Percentiles rank a stretch among this genome's conserved stretches.
Evolutionary conservation across 2,329 filamentous ascomycete species (phyloP).

Genomic region (Pseudocercospora ulei): DNA sequence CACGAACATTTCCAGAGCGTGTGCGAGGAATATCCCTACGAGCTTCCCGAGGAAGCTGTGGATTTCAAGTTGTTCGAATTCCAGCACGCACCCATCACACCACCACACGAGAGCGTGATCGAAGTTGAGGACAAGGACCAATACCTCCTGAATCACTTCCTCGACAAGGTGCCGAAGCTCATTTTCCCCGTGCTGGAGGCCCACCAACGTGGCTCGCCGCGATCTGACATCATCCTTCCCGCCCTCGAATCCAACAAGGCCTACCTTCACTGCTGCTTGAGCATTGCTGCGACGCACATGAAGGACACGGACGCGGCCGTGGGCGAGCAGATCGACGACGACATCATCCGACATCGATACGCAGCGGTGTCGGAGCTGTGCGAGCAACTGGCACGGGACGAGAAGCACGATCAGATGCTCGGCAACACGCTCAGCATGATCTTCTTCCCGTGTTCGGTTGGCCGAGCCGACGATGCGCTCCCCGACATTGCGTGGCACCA

Average conservation of each 20-base stretch:
- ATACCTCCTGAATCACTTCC: conserved; percentile 78
- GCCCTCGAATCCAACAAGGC: conserved; percentile 83
- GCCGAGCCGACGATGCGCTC: conserved; percentile 70
- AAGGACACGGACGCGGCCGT: conserved; percentile 63
- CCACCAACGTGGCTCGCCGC: conserved; percentile 74
- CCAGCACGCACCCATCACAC: conserved; percentile 55
- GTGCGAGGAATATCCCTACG: conserved; percentile 56
- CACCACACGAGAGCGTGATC: conserved; percentile 59
- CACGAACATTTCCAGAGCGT: conserved; percentile 60
- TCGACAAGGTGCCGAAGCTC: conserved; percentile 73
- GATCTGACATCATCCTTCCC: conserved; percentile 72
- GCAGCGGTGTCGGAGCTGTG: conserved; percentile 79
- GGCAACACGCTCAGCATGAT: conserved; percentile 92
- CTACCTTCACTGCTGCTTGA: conserved; percentile 91
- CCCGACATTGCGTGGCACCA: conserved; percentile 94
- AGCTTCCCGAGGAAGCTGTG: conserved; percentile 39
- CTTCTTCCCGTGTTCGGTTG: conserved; percentile 89
- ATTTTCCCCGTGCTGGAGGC: conserved; percentile 88
- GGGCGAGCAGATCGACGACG: conserved; percentile 68
- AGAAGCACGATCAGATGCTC: conserved; percentile 75
- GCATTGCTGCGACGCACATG: conserved; percentile 82
- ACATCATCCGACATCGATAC: conserved; percentile 87
- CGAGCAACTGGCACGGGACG: conserved; percentile 67
- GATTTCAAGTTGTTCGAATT: conserved; percentile 80
- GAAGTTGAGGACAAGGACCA: conserved; percentile 83